Conservation (phyloP, 106 monocot genomes). For the Dioscorea zingiberensis region DNA sequence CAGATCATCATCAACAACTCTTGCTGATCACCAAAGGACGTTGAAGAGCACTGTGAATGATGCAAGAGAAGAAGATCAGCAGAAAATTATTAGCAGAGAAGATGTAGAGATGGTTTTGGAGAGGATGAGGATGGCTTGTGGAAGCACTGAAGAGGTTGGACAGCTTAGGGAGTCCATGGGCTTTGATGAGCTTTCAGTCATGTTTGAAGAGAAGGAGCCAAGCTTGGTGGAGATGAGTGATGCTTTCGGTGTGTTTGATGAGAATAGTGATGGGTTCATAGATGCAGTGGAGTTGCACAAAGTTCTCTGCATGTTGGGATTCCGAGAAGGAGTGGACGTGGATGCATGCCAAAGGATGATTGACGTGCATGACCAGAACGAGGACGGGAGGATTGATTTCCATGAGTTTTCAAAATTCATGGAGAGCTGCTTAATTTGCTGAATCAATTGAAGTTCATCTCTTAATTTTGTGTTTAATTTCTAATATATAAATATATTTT, state of each 20-base stretch:
- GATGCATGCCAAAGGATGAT: constrained; percentile 26
- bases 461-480: too few species aligned
- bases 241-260: constrained; percentile 37
- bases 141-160: neutral
- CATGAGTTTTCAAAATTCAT: constrained; percentile 14
- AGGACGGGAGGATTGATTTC: constrained; percentile 16
- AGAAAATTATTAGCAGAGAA: constrained; percentile 14
- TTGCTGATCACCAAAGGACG: neutral
- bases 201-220: constrained; percentile 78
- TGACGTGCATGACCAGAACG: neutral
- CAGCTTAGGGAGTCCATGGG: constrained; percentile 18
- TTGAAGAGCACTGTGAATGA: neutral
- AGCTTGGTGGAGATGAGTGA: constrained; percentile 44
- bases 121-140: constrained; percentile 20
- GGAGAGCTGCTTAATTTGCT: neutral
- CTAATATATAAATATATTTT: too few species aligned
- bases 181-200: constrained; percentile 20
- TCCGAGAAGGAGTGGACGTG: constrained; percentile 1
- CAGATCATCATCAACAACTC: too few species aligned
- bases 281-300: constrained; percentile 33
- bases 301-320: constrained; percentile 25
- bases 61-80: too few species aligned
- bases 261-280: constrained; percentile 41
- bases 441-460: too few species aligned
- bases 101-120: constrained; percentile 48